Evolutionary conservation across 352 stramenopile genomes (phyloP).

Genomic region (Plasmopara viticola): DNA sequence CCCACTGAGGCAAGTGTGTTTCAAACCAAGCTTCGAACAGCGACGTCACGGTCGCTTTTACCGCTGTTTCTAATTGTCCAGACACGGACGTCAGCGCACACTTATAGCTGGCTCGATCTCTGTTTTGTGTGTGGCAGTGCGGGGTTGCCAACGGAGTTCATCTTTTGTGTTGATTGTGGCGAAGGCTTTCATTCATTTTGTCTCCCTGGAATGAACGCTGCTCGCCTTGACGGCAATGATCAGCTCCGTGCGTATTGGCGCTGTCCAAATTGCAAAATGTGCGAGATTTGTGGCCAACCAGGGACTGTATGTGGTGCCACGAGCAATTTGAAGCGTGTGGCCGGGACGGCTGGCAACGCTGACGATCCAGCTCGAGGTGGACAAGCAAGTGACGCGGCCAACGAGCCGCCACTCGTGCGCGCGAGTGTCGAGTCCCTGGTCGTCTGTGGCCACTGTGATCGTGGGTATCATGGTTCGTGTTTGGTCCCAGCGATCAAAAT

Average conservation of each 20-base stretch:
- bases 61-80: constrained; percentile 68
- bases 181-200: constrained; percentile 95
- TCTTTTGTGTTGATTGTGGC: constrained; percentile 96
- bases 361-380: constrained; percentile 7
- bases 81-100: constrained; percentile 72
- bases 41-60: constrained; percentile 57
- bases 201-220: constrained; percentile 34
- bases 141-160: constrained; percentile 65
- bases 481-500: constrained; percentile 35
- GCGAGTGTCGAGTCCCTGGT: constrained; percentile 22
- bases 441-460: constrained; percentile 44
- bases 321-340: constrained; percentile 4
- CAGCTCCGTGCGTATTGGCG: constrained; percentile 82
- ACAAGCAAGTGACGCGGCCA: constrained; percentile 4
- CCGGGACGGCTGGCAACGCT: constrained; percentile 18
- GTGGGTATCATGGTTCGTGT: constrained; percentile 50
- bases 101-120: constrained; percentile 88
- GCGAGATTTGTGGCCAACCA: constrained; percentile 85
- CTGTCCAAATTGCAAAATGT: constrained; percentile 95
- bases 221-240: constrained; percentile 27
- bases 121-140: constrained; percentile 88
- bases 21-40: constrained; percentile 57
- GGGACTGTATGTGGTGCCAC: constrained; percentile 12
- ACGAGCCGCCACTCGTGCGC: constrained; percentile 3
- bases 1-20: constrained; percentile 30